These are phyloP conservation scores for Breviolum minutum DNA, from an alignment of 73 alveolate genomes.

Conservation along the genomic window DNA sequence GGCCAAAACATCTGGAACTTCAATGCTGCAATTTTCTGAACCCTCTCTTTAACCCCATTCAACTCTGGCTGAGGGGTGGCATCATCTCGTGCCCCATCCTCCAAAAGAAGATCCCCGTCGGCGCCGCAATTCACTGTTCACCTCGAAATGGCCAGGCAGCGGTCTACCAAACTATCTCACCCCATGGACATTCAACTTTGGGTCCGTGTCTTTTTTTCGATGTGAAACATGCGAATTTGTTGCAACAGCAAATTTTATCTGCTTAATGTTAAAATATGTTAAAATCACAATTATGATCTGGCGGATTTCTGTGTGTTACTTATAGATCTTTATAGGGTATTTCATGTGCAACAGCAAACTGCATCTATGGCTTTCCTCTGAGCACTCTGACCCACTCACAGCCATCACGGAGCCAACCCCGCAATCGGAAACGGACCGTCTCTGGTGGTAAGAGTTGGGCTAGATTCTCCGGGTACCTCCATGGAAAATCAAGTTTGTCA, in stretches of 20 bases:
- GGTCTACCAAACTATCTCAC: not conserved
- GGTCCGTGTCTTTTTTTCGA: too few species aligned
- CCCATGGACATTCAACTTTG: not conserved
- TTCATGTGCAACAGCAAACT: too few species aligned
- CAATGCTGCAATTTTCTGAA: not conserved
- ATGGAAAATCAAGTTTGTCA: too few species aligned
- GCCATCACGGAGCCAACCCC: conserved; percentile 87
- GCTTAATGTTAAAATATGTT: too few species aligned
- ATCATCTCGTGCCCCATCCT: not conserved
- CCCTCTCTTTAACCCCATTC: not conserved
- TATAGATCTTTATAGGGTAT: too few species aligned
- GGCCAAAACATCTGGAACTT: not conserved
- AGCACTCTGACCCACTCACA: conserved; percentile 33
- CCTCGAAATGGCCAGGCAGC: conserved; percentile 1
- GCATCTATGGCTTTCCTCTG: too few species aligned
- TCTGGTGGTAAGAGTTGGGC: conserved; percentile 90
- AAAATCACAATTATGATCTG: too few species aligned
- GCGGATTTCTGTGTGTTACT: too few species aligned
- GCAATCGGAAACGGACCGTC: conserved; percentile 83
- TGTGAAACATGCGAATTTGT: too few species aligned
- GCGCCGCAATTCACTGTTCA: conserved; percentile 88
- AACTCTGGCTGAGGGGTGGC: not conserved
- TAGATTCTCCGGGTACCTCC: conserved; percentile 85
- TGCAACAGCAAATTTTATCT: too few species aligned
- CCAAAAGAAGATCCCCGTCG: conserved; percentile 64